Evolutionary conservation across 2,329 filamentous ascomycete species (phyloP), one percentile per base, ranked within the genome.

Genomic region (Sclerotinia spermophila): DNA sequence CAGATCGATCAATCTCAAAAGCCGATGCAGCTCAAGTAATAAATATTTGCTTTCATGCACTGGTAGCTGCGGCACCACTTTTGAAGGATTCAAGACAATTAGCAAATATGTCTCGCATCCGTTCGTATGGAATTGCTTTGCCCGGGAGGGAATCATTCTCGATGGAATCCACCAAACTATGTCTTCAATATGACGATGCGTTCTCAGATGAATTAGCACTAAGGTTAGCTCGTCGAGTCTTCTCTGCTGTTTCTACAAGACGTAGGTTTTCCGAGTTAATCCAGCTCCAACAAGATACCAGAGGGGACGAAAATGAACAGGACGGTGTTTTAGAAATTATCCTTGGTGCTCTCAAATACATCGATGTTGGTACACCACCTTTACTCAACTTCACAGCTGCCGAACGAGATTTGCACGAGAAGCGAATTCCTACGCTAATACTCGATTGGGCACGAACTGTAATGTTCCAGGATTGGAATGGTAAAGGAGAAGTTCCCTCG

Each of bases 391-490:
- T 89, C 73, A 79, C 83, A 1, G 81, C 83, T 51, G 73, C 82
- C 1, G 87, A 87, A 72, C 83, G 84, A n/a, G 81, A 82, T 21
- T 76, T 86, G 33, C 88, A 88, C 73, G 87, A 89, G 75, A 86
- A 85, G 44, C 82, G 86, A 48, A 82, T 86, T 55, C 86, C 86
- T 11, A 86, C 84, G 17, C 79, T 89, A 24, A 81, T 88, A 8
- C 80, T 93, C 38, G 91, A 93, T 76, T 94, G 90, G 91, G 86
- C 91, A 30, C 85, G 91, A 71, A 89, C 90, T 0, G 85, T 96
- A 1, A 86, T 97, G 77, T 81, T 96, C 59, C 88, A 89, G 69
- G 89, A 92, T 73, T 97, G 94, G 94, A 87, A 95, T 77, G 92
- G 93, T 0, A 87, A 87, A 69, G 86, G 92, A 1, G 86, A 90